A percentile compares a stretch with the other conserved stretches of the same genome.
These are phyloP conservation scores for Eucalyptus coolabah DNA, from an alignment of 345 rosid species.

Conservation along the genomic window DNA sequence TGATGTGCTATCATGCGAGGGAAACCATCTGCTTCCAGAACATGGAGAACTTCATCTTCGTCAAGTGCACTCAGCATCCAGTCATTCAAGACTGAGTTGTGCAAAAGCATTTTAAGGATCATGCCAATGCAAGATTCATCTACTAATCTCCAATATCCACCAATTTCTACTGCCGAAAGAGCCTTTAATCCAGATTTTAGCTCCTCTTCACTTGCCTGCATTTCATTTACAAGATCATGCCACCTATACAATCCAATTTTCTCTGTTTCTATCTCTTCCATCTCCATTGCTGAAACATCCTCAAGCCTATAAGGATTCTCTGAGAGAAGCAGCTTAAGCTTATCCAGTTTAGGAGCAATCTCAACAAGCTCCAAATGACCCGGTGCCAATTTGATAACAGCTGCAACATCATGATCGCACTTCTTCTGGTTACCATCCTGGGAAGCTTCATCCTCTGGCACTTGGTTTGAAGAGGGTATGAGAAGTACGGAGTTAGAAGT, in stretches of 20 bases:
- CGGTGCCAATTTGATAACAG: constrained; percentile 49
- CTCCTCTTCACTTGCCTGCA: constrained; percentile 88
- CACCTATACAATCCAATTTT: constrained; percentile 33
- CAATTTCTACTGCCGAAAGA: constrained; percentile 72
- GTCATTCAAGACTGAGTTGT: constrained; percentile 51
- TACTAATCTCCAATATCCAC: constrained; percentile 76
- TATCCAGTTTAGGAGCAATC: constrained; percentile 83
- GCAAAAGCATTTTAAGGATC: constrained; percentile 54
- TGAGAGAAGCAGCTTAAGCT: constrained; percentile 51
- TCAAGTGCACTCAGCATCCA: constrained; percentile 52
- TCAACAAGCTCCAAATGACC: constrained; percentile 78
- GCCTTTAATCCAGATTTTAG: constrained; percentile 38
- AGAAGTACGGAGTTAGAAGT: constrained; percentile 77
- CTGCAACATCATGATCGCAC: constrained; percentile 9
- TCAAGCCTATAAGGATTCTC: constrained; percentile 35
- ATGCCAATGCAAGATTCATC: constrained; percentile 58
- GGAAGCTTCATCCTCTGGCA: background rate
- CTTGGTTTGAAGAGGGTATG: constrained; percentile 43
- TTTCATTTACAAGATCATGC: constrained; percentile 52
- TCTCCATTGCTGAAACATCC: constrained; percentile 29
- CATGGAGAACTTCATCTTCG: constrained; percentile 47
- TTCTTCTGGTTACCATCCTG: constrained; percentile 6
- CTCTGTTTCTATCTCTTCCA: constrained; percentile 6
- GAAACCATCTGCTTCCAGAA: constrained; percentile 60
- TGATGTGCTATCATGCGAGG: constrained; percentile 38